Percentiles rank a stretch among this genome's conserved stretches.
Evolutionary conservation across 1,284 basidiomycete genomes (phyloP).

Genomic region (Papiliotrema laurentii): DNA sequence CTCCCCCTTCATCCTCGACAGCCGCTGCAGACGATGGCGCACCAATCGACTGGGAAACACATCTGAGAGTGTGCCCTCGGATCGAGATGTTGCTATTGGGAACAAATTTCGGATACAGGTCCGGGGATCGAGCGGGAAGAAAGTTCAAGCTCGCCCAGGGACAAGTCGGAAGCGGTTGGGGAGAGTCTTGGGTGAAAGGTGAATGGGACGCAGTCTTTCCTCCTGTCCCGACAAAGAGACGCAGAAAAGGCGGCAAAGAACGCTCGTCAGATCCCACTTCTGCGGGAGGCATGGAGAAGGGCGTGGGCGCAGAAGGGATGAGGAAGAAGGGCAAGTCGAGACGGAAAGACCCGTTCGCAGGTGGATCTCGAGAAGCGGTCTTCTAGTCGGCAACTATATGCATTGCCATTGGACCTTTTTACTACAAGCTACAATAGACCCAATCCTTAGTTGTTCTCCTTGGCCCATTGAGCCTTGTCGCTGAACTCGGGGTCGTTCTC

Average conservation of each 20-base stretch:
- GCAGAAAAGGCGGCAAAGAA: conserved; percentile 3
- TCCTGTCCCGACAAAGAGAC: conserved; percentile 1
- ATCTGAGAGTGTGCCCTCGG: conserved; percentile 23
- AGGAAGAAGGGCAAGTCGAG: conserved; percentile 34
- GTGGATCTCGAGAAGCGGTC: conserved; percentile 23
- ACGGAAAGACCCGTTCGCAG: conserved; percentile 41
- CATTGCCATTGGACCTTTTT: background rate
- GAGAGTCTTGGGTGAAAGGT: conserved; percentile 37
- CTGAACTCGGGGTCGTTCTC: conserved; percentile 53
- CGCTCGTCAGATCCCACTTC: background rate
- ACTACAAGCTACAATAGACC: background rate
- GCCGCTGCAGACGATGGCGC: background rate
- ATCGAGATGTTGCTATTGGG: conserved; percentile 48
- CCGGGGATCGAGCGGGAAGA: conserved; percentile 48
- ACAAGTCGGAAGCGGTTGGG: conserved; percentile 40
- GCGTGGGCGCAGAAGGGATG: conserved; percentile 3
- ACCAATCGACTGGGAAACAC: background rate
- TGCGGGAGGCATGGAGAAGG: conserved; percentile 1
- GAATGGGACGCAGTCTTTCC: conserved; percentile 25
- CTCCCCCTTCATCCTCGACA: conserved; percentile 11
- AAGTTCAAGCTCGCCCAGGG: conserved; percentile 47
- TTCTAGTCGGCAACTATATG: background rate
- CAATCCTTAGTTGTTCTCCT: conserved; percentile 12
- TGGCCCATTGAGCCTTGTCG: conserved; percentile 43
- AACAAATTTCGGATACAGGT: conserved; percentile 45